Conservation (phyloP, 495 filamentous ascomycete genomes). For the Haplographium delicatum region DNA sequence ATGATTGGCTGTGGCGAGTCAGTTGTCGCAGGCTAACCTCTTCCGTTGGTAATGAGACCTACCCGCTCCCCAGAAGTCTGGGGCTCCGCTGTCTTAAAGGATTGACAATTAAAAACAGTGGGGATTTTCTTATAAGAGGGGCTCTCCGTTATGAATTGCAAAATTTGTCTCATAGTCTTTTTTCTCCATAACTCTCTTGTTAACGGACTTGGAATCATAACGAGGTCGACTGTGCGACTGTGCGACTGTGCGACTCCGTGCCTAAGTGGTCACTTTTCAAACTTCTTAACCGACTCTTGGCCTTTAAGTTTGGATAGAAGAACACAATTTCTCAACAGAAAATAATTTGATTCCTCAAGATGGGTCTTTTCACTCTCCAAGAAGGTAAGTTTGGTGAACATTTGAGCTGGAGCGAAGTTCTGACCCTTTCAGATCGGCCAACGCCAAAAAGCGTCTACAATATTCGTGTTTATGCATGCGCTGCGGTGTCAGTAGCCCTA, state of each 20-base stretch:
- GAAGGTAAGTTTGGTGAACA: conserved; percentile 23
- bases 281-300: too few species aligned
- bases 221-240: too few species aligned
- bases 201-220: too few species aligned
- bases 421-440: conserved; percentile 51
- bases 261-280: too few species aligned
- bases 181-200: too few species aligned
- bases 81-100: conserved; percentile 2
- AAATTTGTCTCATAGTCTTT: too few species aligned
- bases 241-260: too few species aligned
- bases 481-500: conserved; percentile 29
- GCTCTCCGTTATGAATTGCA: conserved; percentile 17
- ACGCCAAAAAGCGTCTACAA: conserved; percentile 67
- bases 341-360: conserved; percentile 26
- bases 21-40: background rate
- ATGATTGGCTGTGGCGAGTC: background rate
- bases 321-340: too few species aligned
- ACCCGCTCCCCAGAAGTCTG: background rate
- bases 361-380: conserved; percentile 47
- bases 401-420: background rate
- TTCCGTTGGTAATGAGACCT: background rate
- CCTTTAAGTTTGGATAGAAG: too few species aligned
- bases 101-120: background rate
- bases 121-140: conserved; percentile 10
- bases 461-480: conserved; percentile 61